Conservation (phyloP, 768 basidiomycete species). For the Russula sp. region DNA sequence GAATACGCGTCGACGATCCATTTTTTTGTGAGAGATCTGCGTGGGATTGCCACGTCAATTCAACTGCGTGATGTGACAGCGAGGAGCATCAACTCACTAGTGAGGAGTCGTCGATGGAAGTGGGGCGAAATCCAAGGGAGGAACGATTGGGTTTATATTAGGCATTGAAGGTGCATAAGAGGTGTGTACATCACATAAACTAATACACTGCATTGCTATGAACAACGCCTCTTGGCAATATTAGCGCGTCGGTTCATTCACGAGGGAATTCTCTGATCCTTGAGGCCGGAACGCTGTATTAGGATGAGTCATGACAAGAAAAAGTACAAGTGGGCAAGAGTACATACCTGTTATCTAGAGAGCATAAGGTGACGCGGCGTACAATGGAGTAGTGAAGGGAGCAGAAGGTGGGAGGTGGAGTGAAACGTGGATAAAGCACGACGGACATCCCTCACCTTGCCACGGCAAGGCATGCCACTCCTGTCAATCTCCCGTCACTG, state of each 20-base stretch:
- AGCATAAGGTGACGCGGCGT: neutral
- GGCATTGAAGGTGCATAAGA: slow-evolving; percentile 18
- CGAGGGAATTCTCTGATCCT: neutral
- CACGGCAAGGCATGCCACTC: no score
- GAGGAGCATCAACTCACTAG: slow-evolving; percentile 1
- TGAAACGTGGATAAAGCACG: neutral
- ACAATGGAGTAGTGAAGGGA: neutral
- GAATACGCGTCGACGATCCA: neutral
- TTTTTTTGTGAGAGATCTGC: slow-evolving; percentile 3
- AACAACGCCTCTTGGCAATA: slow-evolving; percentile 6
- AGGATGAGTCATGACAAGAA: neutral
- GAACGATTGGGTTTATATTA: slow-evolving; percentile 17
- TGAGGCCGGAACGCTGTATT: neutral
- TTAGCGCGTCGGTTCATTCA: neutral
- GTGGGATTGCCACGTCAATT: neutral
- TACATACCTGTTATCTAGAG: slow-evolving; percentile 3
- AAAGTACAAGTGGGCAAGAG: neutral
- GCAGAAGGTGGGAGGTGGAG: neutral
- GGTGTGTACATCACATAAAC: slow-evolving; percentile 19
- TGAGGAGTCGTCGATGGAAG: neutral
- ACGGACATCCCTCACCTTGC: neutral
- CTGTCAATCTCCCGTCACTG: neutral
- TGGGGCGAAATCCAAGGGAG: neutral
- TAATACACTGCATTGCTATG: slow-evolving; percentile 11
- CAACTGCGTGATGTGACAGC: neutral